Percentiles rank a stretch among this genome's conserved stretches.
phyloP scores from a whole-genome alignment of 139 green algal species.

The Dunaliella primolecta region DNA sequence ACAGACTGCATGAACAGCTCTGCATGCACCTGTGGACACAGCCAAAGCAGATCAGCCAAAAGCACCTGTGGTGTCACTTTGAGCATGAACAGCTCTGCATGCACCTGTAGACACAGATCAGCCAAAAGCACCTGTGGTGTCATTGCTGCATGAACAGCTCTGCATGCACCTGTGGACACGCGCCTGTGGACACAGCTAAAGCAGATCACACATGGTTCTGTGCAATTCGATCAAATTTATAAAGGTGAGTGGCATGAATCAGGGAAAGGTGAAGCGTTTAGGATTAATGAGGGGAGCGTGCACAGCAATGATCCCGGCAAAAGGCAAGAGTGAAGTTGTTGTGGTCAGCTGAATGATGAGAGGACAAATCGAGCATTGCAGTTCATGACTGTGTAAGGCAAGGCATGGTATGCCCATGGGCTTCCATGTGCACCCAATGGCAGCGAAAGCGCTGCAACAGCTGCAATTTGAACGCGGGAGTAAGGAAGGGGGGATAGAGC shows the following conservation, averaged over 20 bases:
- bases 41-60: background rate
- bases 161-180: conserved; percentile 27
- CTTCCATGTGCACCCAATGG: no score
- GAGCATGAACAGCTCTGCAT: conserved; percentile 34
- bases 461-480: no score
- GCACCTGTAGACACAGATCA: conserved; percentile 14
- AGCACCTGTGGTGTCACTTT: background rate
- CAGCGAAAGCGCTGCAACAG: no score
- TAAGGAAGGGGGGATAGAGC: no score
- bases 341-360: no score
- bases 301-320: background rate
- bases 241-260: no score
- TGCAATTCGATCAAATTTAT: no score
- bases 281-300: background rate
- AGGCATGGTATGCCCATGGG: no score
- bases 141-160: conserved; percentile 31
- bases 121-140: background rate
- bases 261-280: no score
- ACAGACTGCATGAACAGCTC: conserved; percentile 45
- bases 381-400: no score
- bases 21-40: conserved; percentile 21
- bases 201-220: background rate
- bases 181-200: background rate
- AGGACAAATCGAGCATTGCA: no score
- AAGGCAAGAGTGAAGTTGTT: no score